Evolutionary conservation across 495 filamentous ascomycete species (phyloP).

Genomic region (Hypoxylon fragiforme): DNA sequence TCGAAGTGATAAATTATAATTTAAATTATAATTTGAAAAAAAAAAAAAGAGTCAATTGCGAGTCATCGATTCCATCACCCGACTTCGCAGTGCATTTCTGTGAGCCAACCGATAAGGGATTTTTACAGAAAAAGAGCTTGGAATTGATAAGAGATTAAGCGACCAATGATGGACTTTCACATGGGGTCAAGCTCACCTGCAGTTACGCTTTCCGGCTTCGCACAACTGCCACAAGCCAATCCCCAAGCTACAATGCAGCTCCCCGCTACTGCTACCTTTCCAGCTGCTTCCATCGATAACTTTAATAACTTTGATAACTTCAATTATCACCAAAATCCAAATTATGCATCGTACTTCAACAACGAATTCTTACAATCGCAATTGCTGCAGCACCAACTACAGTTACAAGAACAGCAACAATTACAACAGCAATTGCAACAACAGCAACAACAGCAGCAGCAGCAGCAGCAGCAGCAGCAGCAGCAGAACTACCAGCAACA

Average conservation of each 20-base stretch:
- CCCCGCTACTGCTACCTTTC: slow-evolving; percentile 22
- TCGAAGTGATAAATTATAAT: too few species aligned
- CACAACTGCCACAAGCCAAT: slow-evolving; percentile 18
- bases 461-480: slow-evolving; percentile 5
- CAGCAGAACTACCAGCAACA: too few species aligned
- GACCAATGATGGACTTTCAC: slow-evolving; percentile 39
- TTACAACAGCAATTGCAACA: slow-evolving; percentile 8
- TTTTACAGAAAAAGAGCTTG: too few species aligned
- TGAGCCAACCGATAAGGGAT: too few species aligned
- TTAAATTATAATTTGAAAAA: too few species aligned
- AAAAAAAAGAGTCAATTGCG: not conserved
- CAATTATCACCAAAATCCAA: not conserved
- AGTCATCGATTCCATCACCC: not conserved
- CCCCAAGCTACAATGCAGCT: slow-evolving; percentile 12
- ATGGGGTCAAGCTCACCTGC: slow-evolving; percentile 18
- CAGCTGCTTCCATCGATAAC: slow-evolving; percentile 15
- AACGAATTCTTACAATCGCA: slow-evolving; percentile 3
- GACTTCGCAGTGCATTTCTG: not conserved
- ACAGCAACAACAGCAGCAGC: too few species aligned
- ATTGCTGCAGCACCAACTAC: slow-evolving; percentile 8
- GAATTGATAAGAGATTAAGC: too few species aligned
- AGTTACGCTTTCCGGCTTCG: slow-evolving; percentile 11
- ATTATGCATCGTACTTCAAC: not conserved
- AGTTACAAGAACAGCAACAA: not conserved
- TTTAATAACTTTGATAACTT: slow-evolving; percentile 2